Evolutionary conservation across 75 land plant species (phyloP), one percentile per base, ranked within the genome.

Genomic region (Pseudotsuga menziesii): DNA sequence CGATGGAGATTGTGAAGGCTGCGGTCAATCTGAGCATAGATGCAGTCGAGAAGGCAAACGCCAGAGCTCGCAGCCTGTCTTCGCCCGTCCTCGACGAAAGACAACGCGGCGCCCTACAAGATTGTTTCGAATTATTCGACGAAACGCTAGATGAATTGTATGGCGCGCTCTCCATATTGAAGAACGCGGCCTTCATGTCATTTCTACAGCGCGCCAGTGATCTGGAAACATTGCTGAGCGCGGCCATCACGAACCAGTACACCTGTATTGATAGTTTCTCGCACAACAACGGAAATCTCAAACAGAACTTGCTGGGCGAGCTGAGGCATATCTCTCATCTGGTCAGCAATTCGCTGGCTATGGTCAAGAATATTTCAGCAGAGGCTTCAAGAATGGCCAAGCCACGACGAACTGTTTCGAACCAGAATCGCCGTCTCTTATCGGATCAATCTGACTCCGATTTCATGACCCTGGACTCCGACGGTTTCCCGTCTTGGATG

Each of bases 201-300:
- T 16, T 57, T 19, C 77, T 57, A 32, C 48, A 76, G 29, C 17
- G 57, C 13, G 61, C 55, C 39, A 39, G 36, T 13, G 64, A 35
- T 56, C n/a, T 56, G 56, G 57, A 55, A 64, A n/a, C 88, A 2
- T 14, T 88, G 23, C 78, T 83, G 55, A 74, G 89, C 79, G 88
- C 80, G 14, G 88, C 90, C 29, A 80, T 92, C 71, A 90, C 94
- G 11, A 81, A 88, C 78, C 88, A 88, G 78, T 73, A 80, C 75
- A 92, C 94, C 9, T 92, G 94, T 76, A 80, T 87, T 52, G 91
- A 91, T 8, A 91, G 93, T 57, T 84, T 91, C 58, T 71, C 57
- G 20, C 56, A 59, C 32, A 56, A 75, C 61, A 57, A 63, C 35
- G 77, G 60, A 56, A 52, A 52, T 54, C 60, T 71, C 41, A 67